These are phyloP conservation scores for Hippophae rhamnoides DNA, from an alignment of 306 rosid species.

Conservation along the genomic window DNA sequence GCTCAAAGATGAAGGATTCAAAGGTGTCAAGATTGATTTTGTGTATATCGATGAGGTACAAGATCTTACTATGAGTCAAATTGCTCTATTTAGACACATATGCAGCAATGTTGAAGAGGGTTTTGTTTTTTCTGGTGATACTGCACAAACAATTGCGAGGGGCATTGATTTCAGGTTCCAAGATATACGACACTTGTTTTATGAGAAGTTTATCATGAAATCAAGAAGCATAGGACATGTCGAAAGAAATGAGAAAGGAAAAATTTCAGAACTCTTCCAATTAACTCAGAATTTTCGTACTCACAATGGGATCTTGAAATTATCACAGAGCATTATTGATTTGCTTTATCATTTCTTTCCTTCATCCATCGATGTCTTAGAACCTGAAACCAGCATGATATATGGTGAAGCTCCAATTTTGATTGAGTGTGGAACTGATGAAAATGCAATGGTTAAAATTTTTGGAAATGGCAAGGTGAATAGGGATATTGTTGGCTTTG, in stretches of 20 bases:
- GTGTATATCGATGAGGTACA: constrained; percentile 84
- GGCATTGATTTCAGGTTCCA: constrained; percentile 75
- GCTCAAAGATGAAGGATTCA: constrained; percentile 27
- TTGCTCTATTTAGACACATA: constrained; percentile 54
- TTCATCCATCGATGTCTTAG: constrained; percentile 41
- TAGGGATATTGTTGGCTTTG: constrained; percentile 57
- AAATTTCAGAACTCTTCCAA: constrained; percentile 34
- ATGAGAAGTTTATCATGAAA: constrained; percentile 45
- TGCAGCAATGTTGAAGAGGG: constrained; percentile 76
- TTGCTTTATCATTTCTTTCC: constrained; percentile 68
- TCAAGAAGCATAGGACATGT: constrained; percentile 14
- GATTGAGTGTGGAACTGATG: constrained; percentile 38
- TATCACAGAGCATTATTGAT: constrained; percentile 60
- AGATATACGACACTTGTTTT: constrained; percentile 52
- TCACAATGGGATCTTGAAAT: constrained; percentile 56
- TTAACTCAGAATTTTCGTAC: constrained; percentile 68
- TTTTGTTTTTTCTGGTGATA: constrained; percentile 75
- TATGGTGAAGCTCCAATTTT: constrained; percentile 59
- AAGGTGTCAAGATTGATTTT: constrained; percentile 45
- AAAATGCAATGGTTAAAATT: constrained; percentile 55
- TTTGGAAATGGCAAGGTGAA: constrained; percentile 44
- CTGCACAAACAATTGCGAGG: constrained; percentile 77
- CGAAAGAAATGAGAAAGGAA: constrained; percentile 34
- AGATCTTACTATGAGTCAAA: constrained; percentile 72
- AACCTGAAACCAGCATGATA: constrained; percentile 67